Evolutionary conservation across 257 asterid species (phyloP).

Genomic region (Petunia secreta): DNA sequence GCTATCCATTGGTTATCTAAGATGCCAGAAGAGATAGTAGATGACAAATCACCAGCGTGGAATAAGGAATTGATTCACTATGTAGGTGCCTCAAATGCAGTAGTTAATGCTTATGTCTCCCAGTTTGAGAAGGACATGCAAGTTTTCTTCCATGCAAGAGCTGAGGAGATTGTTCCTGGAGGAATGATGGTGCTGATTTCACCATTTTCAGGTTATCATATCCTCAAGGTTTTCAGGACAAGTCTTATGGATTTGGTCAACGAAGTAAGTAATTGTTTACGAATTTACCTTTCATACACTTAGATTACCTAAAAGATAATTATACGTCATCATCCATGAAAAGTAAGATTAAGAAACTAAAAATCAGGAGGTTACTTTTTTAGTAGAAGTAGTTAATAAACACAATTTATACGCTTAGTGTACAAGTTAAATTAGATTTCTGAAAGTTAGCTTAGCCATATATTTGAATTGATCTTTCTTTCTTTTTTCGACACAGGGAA

Average conservation of each 20-base stretch:
- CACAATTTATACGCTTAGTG: neutral
- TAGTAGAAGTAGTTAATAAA: too few species aligned
- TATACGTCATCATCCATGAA: neutral
- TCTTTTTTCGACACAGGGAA: slow-evolving; percentile 38
- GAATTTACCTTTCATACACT: neutral
- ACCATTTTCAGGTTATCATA: neutral
- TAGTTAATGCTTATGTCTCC: slow-evolving; percentile 31
- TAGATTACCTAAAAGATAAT: neutral
- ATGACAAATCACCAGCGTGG: neutral
- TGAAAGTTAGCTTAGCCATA: neutral
- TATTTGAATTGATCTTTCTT: neutral
- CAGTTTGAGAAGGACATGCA: slow-evolving; percentile 40
- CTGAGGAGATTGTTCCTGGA: slow-evolving; percentile 41
- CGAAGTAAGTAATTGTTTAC: slow-evolving; percentile 38
- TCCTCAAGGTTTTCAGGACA: slow-evolving; percentile 23
- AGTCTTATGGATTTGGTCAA: slow-evolving; percentile 50
- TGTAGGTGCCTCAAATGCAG: slow-evolving; percentile 18
- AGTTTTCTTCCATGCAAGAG: slow-evolving; percentile 39
- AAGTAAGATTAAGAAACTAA: too few species aligned
- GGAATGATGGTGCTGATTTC: slow-evolving; percentile 35
- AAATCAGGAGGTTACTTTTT: too few species aligned
- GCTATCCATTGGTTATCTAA: slow-evolving; percentile 45
- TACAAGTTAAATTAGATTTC: too few species aligned
- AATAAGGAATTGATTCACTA: slow-evolving; percentile 41
- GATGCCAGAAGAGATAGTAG: slow-evolving; percentile 27